Percentiles rank a stretch among this genome's conserved stretches.
Conservation (phyloP, 495 filamentous ascomycete species). For the Letharia columbiana region DNA sequence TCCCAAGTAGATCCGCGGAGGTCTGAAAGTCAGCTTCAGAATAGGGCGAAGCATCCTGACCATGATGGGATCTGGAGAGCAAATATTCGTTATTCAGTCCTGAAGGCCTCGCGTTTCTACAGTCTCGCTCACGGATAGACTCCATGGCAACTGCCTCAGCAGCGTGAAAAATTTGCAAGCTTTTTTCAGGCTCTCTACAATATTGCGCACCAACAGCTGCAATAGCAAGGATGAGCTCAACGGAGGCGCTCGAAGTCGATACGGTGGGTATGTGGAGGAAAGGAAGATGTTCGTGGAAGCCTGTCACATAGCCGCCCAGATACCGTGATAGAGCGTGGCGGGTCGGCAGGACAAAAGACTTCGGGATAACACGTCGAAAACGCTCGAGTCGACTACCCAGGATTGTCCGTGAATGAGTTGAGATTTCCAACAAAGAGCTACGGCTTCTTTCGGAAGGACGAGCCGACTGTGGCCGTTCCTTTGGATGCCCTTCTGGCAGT, state of each 20-base stretch:
- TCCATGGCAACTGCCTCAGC: neutral
- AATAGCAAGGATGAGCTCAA: conserved; percentile 4
- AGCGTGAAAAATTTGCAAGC: neutral
- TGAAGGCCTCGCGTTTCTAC: neutral
- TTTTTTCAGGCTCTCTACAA: neutral
- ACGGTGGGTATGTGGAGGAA: neutral
- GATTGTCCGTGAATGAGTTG: neutral
- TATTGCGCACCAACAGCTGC: neutral
- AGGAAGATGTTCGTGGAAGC: neutral
- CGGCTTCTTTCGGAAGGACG: neutral
- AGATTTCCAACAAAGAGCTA: neutral
- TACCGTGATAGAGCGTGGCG: neutral
- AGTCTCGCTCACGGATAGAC: neutral
- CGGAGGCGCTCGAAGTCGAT: neutral
- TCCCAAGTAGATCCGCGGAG: neutral
- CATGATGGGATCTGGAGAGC: too few species aligned
- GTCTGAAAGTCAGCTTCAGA: too few species aligned
- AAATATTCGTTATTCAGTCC: neutral
- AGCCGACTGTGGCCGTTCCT: neutral
- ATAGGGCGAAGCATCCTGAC: neutral
- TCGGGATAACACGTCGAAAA: neutral
- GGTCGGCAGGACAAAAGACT: neutral
- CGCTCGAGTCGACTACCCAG: neutral
- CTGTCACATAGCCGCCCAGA: neutral
- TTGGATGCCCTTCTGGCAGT: neutral